These are phyloP conservation scores for Diaporthe citriasiana DNA, from an alignment of 2,329 filamentous ascomycete species.

Conservation along the genomic window DNA sequence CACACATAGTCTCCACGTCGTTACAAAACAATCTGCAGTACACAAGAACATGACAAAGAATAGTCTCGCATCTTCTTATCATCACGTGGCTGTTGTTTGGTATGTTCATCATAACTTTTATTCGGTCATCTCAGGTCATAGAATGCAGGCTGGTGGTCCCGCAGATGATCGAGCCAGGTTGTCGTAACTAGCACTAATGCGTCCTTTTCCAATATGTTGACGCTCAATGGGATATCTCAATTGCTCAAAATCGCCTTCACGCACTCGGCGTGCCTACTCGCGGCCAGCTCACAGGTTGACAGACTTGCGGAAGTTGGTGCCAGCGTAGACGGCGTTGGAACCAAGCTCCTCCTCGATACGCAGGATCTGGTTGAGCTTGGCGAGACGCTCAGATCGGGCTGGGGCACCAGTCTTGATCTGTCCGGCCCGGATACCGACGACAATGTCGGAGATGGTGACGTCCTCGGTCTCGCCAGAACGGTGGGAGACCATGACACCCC, in stretches of 20 bases:
- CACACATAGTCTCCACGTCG: not conserved
- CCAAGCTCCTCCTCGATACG: constrained; percentile 99
- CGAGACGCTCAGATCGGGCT: constrained; percentile 95
- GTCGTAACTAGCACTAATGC: constrained; percentile 35
- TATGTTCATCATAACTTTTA: constrained; percentile 40
- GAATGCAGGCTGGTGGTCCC: constrained; percentile 37
- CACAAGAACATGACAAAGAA: not conserved
- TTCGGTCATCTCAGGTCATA: constrained; percentile 38
- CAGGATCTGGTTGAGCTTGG: constrained; percentile 99
- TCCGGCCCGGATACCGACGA: constrained; percentile 94
- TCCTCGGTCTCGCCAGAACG: constrained; percentile 99
- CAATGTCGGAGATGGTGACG: constrained; percentile 98
- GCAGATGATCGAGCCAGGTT: constrained; percentile 34
- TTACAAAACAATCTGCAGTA: not conserved
- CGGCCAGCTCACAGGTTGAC: constrained; percentile 82
- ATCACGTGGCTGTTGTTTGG: not conserved
- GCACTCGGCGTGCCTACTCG: constrained; percentile 1
- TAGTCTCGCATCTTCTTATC: not conserved
- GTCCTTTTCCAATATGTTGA: constrained; percentile 37
- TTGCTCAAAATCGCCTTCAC: constrained; percentile 25
- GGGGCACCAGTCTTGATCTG: constrained; percentile 99
- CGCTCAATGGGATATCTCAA: constrained; percentile 31
- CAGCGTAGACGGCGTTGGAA: constrained; percentile 90
- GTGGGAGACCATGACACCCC: constrained; percentile 99
- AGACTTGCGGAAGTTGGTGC: constrained; percentile 89